Conservation (phyloP, 73 alveolate genomes). For the Effrenium voratum region DNA sequence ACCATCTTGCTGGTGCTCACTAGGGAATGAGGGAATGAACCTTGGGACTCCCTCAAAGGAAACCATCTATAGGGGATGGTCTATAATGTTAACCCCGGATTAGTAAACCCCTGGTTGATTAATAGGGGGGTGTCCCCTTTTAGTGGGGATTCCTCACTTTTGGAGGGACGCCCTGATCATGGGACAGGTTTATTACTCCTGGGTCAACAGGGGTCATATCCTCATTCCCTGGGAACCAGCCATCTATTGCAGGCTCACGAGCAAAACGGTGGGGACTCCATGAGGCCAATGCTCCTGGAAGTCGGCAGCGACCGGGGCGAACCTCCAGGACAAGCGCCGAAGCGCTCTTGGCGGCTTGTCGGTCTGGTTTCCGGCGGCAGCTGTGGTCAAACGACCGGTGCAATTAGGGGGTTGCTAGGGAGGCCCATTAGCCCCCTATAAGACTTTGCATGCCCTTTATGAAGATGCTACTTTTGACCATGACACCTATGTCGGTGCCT, state of each 20-base stretch:
- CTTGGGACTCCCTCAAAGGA: too few species aligned
- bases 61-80: too few species aligned
- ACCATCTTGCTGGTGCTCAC: too few species aligned
- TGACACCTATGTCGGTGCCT: not conserved
- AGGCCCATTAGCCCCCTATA: not conserved
- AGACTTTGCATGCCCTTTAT: not conserved
- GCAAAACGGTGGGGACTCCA: not conserved
- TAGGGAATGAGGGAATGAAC: too few species aligned
- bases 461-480: not conserved
- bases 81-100: not conserved
- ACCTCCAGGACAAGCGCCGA: conserved; percentile 77
- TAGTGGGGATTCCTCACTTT: not conserved
- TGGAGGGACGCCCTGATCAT: not conserved
- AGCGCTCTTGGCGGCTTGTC: too few species aligned
- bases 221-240: too few species aligned
- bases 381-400: too few species aligned
- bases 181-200: not conserved
- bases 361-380: too few species aligned
- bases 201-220: too few species aligned
- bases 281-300: conserved; percentile 62
- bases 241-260: not conserved
- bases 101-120: conserved; percentile 15
- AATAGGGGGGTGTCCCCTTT: conserved; percentile 15
- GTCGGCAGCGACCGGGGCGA: not conserved
- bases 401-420: too few species aligned